These are phyloP conservation scores for Talaromyces adpressus DNA, from an alignment of 495 filamentous ascomycete genomes.

Conservation along the genomic window DNA sequence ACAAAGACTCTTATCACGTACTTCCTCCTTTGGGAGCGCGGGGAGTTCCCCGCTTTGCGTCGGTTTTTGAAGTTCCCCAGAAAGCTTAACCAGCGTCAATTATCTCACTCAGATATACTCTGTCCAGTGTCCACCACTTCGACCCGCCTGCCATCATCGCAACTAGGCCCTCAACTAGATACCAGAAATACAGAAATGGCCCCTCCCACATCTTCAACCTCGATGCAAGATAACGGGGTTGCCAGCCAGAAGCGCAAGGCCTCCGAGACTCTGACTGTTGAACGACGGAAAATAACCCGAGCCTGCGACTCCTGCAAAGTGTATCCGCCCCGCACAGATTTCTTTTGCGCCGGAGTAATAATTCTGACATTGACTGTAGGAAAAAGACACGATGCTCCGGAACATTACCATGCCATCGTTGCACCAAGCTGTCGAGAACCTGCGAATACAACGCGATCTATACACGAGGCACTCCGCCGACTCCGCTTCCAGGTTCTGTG, in stretches of 20 bases:
- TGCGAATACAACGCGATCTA: constrained; percentile 41
- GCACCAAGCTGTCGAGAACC: constrained; percentile 28
- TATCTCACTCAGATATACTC: not conserved
- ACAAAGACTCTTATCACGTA: not conserved
- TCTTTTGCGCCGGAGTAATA: not conserved
- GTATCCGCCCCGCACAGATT: not conserved
- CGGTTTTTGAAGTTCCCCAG: not conserved
- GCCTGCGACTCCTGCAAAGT: constrained; percentile 42
- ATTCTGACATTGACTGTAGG: constrained; percentile 8
- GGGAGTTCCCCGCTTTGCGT: not conserved
- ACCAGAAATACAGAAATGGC: not conserved
- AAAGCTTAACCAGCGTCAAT: not conserved
- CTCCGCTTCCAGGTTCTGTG: constrained; percentile 20
- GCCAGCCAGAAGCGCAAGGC: constrained; percentile 27
- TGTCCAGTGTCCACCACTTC: not conserved
- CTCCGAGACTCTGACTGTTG: constrained; percentile 15
- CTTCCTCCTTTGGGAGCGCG: not conserved
- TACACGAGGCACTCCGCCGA: constrained; percentile 36
- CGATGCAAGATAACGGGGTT: not conserved
- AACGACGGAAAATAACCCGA: constrained; percentile 38
- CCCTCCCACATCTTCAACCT: not conserved
- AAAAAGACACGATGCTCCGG: constrained; percentile 42
- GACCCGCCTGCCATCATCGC: not conserved
- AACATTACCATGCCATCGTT: constrained; percentile 36
- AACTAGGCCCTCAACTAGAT: not conserved